Percentiles rank a stretch among this genome's conserved stretches.
These are phyloP conservation scores for Mollisia scopiformis DNA, from an alignment of 2,329 filamentous ascomycete genomes.

Conservation along the genomic window DNA sequence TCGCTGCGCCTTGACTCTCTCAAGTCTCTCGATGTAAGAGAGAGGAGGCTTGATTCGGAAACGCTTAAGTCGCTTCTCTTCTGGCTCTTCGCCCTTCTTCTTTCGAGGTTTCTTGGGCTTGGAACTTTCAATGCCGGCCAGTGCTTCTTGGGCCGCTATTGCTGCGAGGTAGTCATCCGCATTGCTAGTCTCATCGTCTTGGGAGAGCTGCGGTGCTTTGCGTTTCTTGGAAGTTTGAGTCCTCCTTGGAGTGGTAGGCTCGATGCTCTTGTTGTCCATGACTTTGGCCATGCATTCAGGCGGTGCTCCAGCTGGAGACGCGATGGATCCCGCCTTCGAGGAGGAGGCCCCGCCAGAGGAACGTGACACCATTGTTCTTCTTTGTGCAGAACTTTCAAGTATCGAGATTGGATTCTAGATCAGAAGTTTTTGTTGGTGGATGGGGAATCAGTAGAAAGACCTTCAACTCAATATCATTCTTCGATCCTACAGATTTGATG, in stretches of 20 bases:
- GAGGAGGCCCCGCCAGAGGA: slow-evolving; percentile 7
- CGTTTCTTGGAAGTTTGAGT: slow-evolving; percentile 20
- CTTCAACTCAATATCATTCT: neutral
- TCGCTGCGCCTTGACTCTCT: slow-evolving; percentile 52
- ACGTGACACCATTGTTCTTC: slow-evolving; percentile 15
- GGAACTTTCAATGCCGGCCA: slow-evolving; percentile 10
- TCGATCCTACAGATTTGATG: neutral
- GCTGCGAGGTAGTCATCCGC: slow-evolving; percentile 8
- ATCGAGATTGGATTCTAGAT: too few species aligned
- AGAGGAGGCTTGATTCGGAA: slow-evolving; percentile 47
- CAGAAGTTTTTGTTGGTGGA: too few species aligned
- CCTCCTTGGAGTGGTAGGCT: neutral
- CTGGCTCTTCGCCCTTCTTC: slow-evolving; percentile 20
- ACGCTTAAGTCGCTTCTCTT: slow-evolving; percentile 43
- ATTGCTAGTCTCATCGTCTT: slow-evolving; percentile 6
- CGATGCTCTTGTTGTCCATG: slow-evolving; percentile 10
- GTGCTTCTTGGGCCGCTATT: slow-evolving; percentile 9
- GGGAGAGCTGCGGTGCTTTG: slow-evolving; percentile 2
- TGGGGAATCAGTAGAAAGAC: neutral
- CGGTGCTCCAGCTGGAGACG: neutral
- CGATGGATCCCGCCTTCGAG: neutral
- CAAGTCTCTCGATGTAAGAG: slow-evolving; percentile 48
- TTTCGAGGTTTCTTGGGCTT: slow-evolving; percentile 22
- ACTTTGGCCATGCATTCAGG: slow-evolving; percentile 11
- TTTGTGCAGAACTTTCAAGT: too few species aligned